Percentiles rank a stretch among this genome's conserved stretches.
These are phyloP conservation scores for Zymoseptoria crescenta DNA, from an alignment of 2,329 filamentous ascomycete genomes.

Conservation along the genomic window DNA sequence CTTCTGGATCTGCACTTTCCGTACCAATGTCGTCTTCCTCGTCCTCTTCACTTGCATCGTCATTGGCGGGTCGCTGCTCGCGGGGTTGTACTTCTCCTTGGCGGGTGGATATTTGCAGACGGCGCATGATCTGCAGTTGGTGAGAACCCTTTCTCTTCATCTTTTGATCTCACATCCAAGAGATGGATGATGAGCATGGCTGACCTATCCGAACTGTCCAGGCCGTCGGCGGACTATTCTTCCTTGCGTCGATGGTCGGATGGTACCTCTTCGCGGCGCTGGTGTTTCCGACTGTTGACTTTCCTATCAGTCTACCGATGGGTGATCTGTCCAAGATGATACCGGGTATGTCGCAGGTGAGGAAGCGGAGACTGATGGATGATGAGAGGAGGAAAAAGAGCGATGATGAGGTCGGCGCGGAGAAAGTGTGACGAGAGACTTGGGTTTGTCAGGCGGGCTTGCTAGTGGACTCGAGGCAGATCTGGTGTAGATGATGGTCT, in stretches of 20 bases:
- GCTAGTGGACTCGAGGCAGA: neutral
- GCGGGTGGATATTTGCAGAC: slow-evolving; percentile 9
- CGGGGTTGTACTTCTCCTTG: slow-evolving; percentile 11
- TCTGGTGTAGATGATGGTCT: neutral
- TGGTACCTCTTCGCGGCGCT: slow-evolving; percentile 17
- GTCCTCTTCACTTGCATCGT: slow-evolving; percentile 12
- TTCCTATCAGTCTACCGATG: slow-evolving; percentile 13
- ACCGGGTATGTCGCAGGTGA: slow-evolving; percentile 5
- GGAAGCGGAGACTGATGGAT: neutral
- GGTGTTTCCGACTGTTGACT: slow-evolving; percentile 16
- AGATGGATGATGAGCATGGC: neutral
- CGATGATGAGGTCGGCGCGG: neutral
- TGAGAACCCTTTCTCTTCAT: neutral
- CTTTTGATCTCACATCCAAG: neutral
- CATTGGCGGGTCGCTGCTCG: slow-evolving; percentile 6
- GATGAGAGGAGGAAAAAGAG: neutral
- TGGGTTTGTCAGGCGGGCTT: neutral
- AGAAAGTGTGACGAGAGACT: neutral
- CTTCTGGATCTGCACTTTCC: slow-evolving; percentile 15
- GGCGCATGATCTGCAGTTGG: slow-evolving; percentile 16
- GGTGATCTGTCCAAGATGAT: slow-evolving; percentile 14
- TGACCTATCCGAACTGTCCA: neutral
- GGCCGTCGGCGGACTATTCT: slow-evolving; percentile 14
- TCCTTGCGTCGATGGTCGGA: slow-evolving; percentile 9
- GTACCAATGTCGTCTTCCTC: slow-evolving; percentile 15